Base-by-base conservation (phyloP, 2,329 filamentous ascomycete species). In the Fusarium sp. region DNA sequence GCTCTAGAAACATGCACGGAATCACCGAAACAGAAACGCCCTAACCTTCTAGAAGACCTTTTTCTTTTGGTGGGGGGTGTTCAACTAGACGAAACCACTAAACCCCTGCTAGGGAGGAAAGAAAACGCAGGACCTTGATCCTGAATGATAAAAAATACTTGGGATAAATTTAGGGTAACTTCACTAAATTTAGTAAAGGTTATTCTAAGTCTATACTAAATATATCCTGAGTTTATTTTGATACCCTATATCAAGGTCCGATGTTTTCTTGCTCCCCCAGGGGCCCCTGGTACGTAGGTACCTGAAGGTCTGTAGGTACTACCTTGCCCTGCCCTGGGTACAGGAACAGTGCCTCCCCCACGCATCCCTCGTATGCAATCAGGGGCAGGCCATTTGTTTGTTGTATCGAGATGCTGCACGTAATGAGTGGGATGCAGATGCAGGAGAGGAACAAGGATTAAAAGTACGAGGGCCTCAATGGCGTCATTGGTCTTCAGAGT, bases 341-440 rank as follows among this genome's bases (percentile, higher is more conserved):
- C 32, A 54, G 51, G 28, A 62, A 54, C 36, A 36, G 48, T 39
- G 44, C 42, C 45, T 54, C 51, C 66, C 51, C 51, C 57, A 47
- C 24, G 44, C 66, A 67, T 62, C 51, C 39, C 36, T 36, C 14
- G 15, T 36, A 56, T 64, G 51, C 66, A 34, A 24, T 32, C 57
- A 69, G 41, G 66, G 58, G 44, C 34, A 69, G 30, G 58, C 58
- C 51, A 24, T 22, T 36, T 58, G 61, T 58, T 36, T 47, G 51
- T 38, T 68, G 24, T 56, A 57, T 56, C 51, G 51, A 70, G 58
- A 70, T 69, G 45, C 51, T 70, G 66, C 66, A 70, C 34, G 45
- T 63, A 58, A 70, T 65, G 39, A 42, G 47, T 41, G n/a, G 34
- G 51, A 70, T 65, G 58, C 67, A 70, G 51, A 70, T 65, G 58